Conservation (phyloP, 2,329 filamentous ascomycete species). For the Pyrenophora graminea region DNA sequence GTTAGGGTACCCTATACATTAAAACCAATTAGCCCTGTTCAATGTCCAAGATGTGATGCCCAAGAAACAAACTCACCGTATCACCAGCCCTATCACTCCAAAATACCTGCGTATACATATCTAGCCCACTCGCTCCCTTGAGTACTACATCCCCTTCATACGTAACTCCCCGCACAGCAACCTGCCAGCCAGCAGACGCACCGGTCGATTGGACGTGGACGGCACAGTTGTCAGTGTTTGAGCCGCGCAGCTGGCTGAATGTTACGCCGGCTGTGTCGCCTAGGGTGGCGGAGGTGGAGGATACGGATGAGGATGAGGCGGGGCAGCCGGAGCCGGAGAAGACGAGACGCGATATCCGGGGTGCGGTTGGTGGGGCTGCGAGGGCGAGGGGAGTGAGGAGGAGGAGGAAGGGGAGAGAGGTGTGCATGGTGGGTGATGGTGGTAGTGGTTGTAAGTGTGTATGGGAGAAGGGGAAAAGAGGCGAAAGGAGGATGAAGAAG, state of each 20-base stretch:
- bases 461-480: background rate
- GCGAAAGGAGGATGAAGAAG: background rate
- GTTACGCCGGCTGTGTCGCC: slow-evolving; percentile 30
- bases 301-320: slow-evolving; percentile 31
- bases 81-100: slow-evolving; percentile 38
- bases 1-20: slow-evolving; percentile 24
- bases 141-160: slow-evolving; percentile 31
- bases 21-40: background rate
- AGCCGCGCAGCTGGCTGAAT: slow-evolving; percentile 31
- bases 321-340: slow-evolving; percentile 38
- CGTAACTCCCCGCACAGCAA: slow-evolving; percentile 31
- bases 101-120: slow-evolving; percentile 32
- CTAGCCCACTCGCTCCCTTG: slow-evolving; percentile 28
- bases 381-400: slow-evolving; percentile 18
- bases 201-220: slow-evolving; percentile 35
- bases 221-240: slow-evolving; percentile 35
- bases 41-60: background rate
- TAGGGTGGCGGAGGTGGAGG: slow-evolving; percentile 17
- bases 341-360: slow-evolving; percentile 30
- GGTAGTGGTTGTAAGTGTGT: background rate
- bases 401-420: slow-evolving; percentile 16
- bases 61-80: slow-evolving; percentile 26
- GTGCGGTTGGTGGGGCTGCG: slow-evolving; percentile 27
- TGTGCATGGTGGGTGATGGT: slow-evolving; percentile 14
- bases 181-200: slow-evolving; percentile 35